Evolutionary conservation across 2,329 filamentous ascomycete genomes (phyloP), one percentile per base, ranked within the genome.

Genomic region (Exophiala sp.): DNA sequence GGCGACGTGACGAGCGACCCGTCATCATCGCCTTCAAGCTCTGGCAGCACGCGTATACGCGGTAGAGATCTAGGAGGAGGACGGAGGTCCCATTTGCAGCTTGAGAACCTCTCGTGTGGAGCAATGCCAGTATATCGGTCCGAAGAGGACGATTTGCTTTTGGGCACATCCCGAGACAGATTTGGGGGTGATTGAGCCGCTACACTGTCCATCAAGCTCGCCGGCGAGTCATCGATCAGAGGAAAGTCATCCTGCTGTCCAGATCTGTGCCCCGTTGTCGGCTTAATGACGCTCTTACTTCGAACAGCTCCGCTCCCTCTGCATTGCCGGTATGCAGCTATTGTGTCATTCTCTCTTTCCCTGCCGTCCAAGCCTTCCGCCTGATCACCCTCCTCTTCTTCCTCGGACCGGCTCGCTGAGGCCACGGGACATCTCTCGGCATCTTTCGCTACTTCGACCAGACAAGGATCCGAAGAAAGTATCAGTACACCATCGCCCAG

Each of bases 1-100:
- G 63, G 64, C 13, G 66, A 65, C 22, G 55, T 58, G 23, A 60
- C 55, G 13, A 61, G 43, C 16, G 63, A 58, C 46, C 63, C 61
- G 13, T 62, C 48, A 23, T 34, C 42, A n/a, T 52, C 48, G 22
- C 39, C 43, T 5, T 14, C 23, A 13, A 38, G 23, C 14, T 52
- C 45, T 24, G 38, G 48, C n/a, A 50, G n/a, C 43, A 48, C 29
- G 7, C 35, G 35, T 19, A 42, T 30, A 13, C 21, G 29, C 34
- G 43, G 29, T 9, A 19, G 27, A n/a, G 16, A 22, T 18, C 37
- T 30, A 3, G 35, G 46, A 30, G 53, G 56, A 13, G 53, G 52
- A n/a, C n/a, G 18, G 14, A 44, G 39, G 32, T 52, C 18, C 18
- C 39, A 50, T 7, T 34, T 21, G 29, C 24, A n/a, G 45, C 34